These are phyloP conservation scores for Nelumbo lutea DNA, from an alignment of 164 flowering plant genomes.

Conservation along the genomic window DNA sequence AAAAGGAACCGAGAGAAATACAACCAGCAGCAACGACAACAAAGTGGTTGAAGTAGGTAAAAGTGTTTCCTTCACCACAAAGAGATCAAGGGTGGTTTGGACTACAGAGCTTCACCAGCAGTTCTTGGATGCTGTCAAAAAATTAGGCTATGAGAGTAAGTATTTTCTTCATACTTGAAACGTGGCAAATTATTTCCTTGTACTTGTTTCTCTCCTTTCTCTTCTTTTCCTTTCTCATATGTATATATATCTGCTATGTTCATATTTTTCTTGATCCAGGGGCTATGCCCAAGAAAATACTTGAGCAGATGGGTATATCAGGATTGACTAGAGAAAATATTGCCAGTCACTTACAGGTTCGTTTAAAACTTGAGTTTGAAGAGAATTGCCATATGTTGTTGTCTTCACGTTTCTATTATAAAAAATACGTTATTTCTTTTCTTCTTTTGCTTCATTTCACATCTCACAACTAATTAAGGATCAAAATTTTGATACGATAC, in stretches of 20 bases:
- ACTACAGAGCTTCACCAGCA: slow-evolving; percentile 14
- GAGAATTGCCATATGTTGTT: not conserved
- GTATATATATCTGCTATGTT: not conserved
- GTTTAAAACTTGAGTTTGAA: not conserved
- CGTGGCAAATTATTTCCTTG: not conserved
- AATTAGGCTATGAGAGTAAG: slow-evolving; percentile 22
- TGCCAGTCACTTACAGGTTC: not conserved
- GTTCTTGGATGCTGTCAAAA: slow-evolving; percentile 14
- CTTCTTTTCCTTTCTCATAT: not conserved
- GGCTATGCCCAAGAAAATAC: not conserved
- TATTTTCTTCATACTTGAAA: not conserved
- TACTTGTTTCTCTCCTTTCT: not conserved
- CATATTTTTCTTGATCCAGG: not conserved
- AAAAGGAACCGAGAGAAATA: not conserved
- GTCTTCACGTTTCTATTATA: too few species aligned
- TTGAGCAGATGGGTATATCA: not conserved
- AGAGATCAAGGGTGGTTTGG: slow-evolving; percentile 24
- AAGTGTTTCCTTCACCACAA: not conserved
- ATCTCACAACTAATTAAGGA: too few species aligned
- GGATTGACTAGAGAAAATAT: not conserved
- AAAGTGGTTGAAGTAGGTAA: not conserved
- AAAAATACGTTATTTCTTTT: too few species aligned
- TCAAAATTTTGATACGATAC: too few species aligned
- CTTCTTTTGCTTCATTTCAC: too few species aligned
- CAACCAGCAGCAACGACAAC: not conserved